Evolutionary conservation across 805 yeast species (phyloP), one percentile per base, ranked within the genome.

Genomic region (Clavispora carvajalis): DNA sequence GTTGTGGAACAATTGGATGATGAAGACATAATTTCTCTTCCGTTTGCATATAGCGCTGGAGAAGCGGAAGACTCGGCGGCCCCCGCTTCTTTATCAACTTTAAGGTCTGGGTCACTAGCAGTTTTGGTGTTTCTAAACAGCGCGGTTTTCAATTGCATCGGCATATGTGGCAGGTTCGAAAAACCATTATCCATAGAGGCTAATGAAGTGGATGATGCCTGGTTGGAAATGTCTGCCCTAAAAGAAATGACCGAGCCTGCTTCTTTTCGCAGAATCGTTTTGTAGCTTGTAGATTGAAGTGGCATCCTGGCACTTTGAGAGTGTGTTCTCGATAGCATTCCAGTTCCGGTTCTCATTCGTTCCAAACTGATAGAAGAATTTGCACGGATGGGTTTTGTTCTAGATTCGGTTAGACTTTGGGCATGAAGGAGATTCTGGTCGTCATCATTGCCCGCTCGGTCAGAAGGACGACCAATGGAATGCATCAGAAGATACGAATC

Each of bases 371-470:
- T 19, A 2, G 53, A 33, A 7, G 49, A 44, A 34, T 41, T 48
- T 15, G 43, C 54, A 5, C 51, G 44, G 17, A 48, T 40, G 21
- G 54, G 53, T 13, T 40, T 22, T 16, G 16, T 19, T 16, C 16
- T 28, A 2, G 44, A 30, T 18, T 39, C 45, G 12, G 19, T 8
- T 6, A 19, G 19, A 8, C 5, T 16, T 8, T 7, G 19, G 19
- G 7, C 23, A 22, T 8, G 23, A 22, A 15, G 16, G 7, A 8
- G 41, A 22, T 46, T 34, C 31, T 55, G 63, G 24, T 47, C 56
- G 13, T 51, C 53, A 22, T 62, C 66, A 15, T 64, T 49, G 6
- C 57, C 64, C 34, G 66, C 47, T 5, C 71, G 55, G 28, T 46
- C 49, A 23, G 38, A 36, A 36, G 34, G 22, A n/a, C 50, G 33